Evolutionary conservation across 805 yeast genomes (phyloP).

Genomic region (Priceomyces castillae): DNA sequence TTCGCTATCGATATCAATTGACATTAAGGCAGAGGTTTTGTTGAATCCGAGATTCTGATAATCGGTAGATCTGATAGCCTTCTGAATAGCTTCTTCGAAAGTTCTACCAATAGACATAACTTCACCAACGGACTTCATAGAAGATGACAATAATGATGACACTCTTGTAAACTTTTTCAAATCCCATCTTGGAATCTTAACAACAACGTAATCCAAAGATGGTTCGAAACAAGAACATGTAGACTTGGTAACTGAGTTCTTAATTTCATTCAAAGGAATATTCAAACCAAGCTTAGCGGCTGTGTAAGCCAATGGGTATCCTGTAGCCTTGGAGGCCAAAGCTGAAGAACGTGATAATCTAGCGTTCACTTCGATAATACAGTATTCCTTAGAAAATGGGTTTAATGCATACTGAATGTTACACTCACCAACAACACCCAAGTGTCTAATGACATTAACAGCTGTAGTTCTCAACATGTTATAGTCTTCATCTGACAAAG

Average conservation of each 20-base stretch:
- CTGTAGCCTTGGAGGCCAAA: constrained; percentile 97
- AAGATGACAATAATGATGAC: constrained; percentile 78
- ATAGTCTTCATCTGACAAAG: constrained; percentile 93
- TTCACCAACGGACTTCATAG: constrained; percentile 99
- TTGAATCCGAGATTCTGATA: constrained; percentile 94
- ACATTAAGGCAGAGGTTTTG: constrained; percentile 79
- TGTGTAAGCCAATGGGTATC: constrained; percentile 96
- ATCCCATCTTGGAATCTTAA: constrained; percentile 99
- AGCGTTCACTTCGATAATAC: constrained; percentile 97
- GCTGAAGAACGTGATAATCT: constrained; percentile 98
- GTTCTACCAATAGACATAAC: constrained; percentile 98
- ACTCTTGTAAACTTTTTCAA: constrained; percentile 93
- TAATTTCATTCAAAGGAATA: constrained; percentile 86
- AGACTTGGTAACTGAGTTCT: constrained; percentile 88
- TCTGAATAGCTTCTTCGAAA: constrained; percentile 96
- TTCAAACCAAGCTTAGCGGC: constrained; percentile 96
- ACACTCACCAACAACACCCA: constrained; percentile 99
- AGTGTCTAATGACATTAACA: constrained; percentile 91
- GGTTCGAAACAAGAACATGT: constrained; percentile 98
- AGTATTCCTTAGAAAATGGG: constrained; percentile 90
- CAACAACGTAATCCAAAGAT: constrained; percentile 92
- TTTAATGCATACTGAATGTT: constrained; percentile 95
- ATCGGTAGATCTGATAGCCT: constrained; percentile 95
- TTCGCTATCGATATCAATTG: constrained; percentile 89
- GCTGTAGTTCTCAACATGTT: constrained; percentile 98